Evolutionary conservation across 257 asterid species (phyloP), one percentile per base, ranked within the genome.

Genomic region (Linaria vulgaris): DNA sequence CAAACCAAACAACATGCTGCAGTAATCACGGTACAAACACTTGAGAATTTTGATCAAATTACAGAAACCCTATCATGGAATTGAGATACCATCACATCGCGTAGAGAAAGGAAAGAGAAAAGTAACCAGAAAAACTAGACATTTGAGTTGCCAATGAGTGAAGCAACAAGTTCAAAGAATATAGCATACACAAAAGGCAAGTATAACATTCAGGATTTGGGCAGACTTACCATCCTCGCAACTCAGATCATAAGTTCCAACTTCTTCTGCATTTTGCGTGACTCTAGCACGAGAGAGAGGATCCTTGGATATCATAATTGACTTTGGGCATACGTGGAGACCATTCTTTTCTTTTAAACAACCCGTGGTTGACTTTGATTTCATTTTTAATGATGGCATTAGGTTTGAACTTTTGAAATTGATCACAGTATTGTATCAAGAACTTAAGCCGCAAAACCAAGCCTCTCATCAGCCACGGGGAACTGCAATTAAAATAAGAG

Each of bases 311-410:
- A 91, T 88, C 78, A 80, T 62, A 63, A 74, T 72, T 45, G 98
- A 91, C 74, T 80, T 84, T 66, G 76, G 84, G 82, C 96, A 80
- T 48, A 87, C 82, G 25, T 75, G 85, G 67, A 92, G 95, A 75
- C 87, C 83, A 67, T 76, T 71, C 66, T 81, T 86, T 76, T 76
- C 98, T 72, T 80, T 80, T 12, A 73, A 80, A 67, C 34, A 27
- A 6, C 79, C 82, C 21, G 75, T 44, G 63, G 77, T 67, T 59
- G 87, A 77, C 76, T 81, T 84, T 72, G 88, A 75, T 78, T 88
- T 91, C 96, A 91, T 86, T 74, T 73, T 88, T 67, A 91, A 60
- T 46, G 94, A 88, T 86, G 98, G 95, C 96, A 91, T 91, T 83
- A 83, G 85, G 79, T 69, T 79, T 64, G 78, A 62, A 69, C 41